Base-by-base conservation (phyloP, 2,329 filamentous ascomycete species). In the Epichloe sp. region DNA sequence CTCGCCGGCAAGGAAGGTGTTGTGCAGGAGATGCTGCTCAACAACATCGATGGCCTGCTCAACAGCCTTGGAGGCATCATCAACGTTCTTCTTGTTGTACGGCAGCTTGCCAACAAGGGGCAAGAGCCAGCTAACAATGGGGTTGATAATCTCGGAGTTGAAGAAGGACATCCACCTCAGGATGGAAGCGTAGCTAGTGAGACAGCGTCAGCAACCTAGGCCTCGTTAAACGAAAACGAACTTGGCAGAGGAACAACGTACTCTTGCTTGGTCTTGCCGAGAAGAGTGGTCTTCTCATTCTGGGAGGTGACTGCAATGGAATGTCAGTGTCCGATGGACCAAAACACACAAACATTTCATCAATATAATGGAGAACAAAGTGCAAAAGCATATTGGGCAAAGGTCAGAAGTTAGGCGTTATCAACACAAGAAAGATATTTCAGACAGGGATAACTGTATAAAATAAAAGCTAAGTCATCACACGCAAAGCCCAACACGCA, bases 241-340 rank as follows among this genome's bases (percentile, higher is more conserved):
- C 5, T 12, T 14, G n/a, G 44, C n/a, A 8, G 12, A 2, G 19
- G 12, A 17, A n/a, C 14, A 53, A 68, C 77, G 69, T 75, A 89
- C 83, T 98, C 93, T 79, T 98, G 91, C 86, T 98, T 98, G 76
- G 90, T 98, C 85, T 97, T 97, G 68, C 93, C 93, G 64, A 98
- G 83, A 60, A 98, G 89, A 62, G 89, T 94, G 64, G 93, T 98
- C 86, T 97, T 97, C 85, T 97, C 93, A 73, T 98, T 98, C 78
- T 98, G 93, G 63, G 93, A 97, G 65, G 93, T 89, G 70, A 98
- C 93, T 97, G 67, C 26, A 2, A 34, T 56, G 55, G 53, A 59
- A 34, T 52, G 63, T 72, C 62, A 72, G 66, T 59, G 55, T 51
- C 41, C 4, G 1, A 15, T 49, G 12, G 12, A 43, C 31, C 45